Evolutionary conservation across 345 rosid species (phyloP).

Genomic region (Acer campestre): DNA sequence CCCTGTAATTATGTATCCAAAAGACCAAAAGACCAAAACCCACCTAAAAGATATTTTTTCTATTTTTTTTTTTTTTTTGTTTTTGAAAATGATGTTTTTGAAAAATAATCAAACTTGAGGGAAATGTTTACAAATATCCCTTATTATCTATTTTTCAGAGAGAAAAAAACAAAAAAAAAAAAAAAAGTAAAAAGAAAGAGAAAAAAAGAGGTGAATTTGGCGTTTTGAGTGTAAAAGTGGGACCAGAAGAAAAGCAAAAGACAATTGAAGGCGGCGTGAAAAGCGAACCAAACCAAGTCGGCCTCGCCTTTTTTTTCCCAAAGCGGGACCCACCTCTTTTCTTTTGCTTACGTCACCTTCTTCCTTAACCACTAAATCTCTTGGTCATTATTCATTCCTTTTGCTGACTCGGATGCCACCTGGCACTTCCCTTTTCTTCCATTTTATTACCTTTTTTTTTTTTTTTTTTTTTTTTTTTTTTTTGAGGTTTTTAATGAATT

Average conservation of each 20-base stretch:
- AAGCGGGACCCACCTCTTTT: slow-evolving; percentile 21
- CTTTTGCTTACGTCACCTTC: slow-evolving; percentile 31
- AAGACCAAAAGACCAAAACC: too few relatives aligned
- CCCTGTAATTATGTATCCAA: too few relatives aligned
- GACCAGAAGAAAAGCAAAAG: slow-evolving; percentile 18
- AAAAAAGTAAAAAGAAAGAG: background rate
- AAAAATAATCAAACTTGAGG: too few relatives aligned
- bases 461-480: too few relatives aligned
- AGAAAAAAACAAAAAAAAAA: fast-evolving
- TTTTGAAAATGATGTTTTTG: too few relatives aligned
- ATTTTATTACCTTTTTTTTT: background rate
- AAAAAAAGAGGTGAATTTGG: background rate
- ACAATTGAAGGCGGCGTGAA: slow-evolving; percentile 61
- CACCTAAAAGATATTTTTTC: too few relatives aligned
- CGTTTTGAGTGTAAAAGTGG: background rate
- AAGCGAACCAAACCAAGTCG: slow-evolving; percentile 20
- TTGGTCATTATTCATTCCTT: slow-evolving; percentile 7
- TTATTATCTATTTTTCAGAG: background rate
- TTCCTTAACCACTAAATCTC: slow-evolving; percentile 42
- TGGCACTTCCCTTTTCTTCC: slow-evolving; percentile 25
- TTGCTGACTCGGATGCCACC: slow-evolving; percentile 49
- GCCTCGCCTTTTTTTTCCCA: background rate
- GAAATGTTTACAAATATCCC: too few relatives aligned
- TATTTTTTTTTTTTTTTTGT: too few relatives aligned
- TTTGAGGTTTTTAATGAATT: too few relatives aligned